A percentile compares a stretch with the other conserved stretches of the same genome.
Conservation (phyloP, 129 eudicot genomes). For the Chrysanthemum seticuspe region DNA sequence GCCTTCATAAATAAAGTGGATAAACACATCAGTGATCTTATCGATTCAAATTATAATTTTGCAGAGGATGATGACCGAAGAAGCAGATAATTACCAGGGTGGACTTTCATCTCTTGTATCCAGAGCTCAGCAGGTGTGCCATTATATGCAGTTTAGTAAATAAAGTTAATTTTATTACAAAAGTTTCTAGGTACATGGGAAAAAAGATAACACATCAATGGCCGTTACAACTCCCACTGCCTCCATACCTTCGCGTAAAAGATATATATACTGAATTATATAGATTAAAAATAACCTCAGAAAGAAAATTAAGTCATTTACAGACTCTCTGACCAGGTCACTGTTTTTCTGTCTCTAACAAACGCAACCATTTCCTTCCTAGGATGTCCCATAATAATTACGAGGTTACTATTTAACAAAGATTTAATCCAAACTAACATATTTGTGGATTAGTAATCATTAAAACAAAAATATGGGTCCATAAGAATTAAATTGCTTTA, state of each 20-base stretch:
- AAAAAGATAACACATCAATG: no score
- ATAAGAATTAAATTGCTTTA: not conserved
- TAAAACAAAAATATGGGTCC: not conserved
- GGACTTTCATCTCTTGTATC: no score
- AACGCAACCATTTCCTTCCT: not conserved
- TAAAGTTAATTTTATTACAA: no score
- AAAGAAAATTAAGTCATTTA: not conserved
- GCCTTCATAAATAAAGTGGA: no score
- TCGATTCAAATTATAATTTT: no score
- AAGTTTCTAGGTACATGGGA: no score
- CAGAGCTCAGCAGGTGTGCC: no score
- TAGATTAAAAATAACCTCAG: not conserved
- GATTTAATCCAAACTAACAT: not conserved
- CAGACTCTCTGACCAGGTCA: not conserved
- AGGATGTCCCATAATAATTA: not conserved
- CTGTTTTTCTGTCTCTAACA: not conserved
- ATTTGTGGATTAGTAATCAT: not conserved
- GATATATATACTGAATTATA: not conserved
- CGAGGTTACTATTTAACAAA: constrained; percentile 8
- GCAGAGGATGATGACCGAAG: no score
- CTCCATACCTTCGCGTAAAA: constrained; percentile 66
- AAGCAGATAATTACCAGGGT: no score
- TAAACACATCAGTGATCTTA: no score
- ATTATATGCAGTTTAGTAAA: no score
- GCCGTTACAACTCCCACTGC: constrained; percentile 84